A percentile compares a stretch with the other conserved stretches of the same genome.
Conservation (phyloP, 495 filamentous ascomycete genomes). For the Penicilliopsis zonata region DNA sequence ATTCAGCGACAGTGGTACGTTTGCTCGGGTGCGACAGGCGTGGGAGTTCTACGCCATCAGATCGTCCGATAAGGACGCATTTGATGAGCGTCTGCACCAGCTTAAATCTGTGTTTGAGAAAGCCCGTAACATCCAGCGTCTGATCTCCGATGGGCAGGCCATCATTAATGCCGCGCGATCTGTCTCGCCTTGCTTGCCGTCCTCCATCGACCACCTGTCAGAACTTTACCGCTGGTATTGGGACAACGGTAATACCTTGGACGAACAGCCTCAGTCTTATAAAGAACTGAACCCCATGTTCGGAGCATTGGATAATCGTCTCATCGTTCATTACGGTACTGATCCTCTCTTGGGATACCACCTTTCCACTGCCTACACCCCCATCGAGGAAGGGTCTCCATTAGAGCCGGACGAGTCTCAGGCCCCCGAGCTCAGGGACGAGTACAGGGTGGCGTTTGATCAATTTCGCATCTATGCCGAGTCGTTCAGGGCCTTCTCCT, state of each 20-base stretch:
- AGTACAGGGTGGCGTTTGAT: too few relatives aligned
- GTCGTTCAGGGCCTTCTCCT: too few relatives aligned
- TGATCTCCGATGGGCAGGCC: conserved; percentile 1
- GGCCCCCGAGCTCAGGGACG: too few relatives aligned
- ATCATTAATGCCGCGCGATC: conserved; percentile 10
- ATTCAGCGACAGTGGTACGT: conserved; percentile 21
- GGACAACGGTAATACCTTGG: conserved; percentile 19
- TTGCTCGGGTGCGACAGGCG: conserved; percentile 17
- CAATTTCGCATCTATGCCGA: too few relatives aligned
- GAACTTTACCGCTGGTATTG: conserved; percentile 18
- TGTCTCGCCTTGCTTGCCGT: conserved; percentile 9
- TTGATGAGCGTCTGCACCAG: too few relatives aligned
- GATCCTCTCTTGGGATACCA: conserved; percentile 36
- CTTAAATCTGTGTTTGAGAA: conserved; percentile 8
- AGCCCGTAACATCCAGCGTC: conserved; percentile 3
- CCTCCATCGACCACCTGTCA: conserved; percentile 10
- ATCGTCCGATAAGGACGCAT: conserved; percentile 3
- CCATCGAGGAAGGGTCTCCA: too few relatives aligned
- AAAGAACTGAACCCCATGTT: conserved; percentile 24
- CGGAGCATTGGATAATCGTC: conserved; percentile 4
- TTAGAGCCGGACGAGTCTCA: too few relatives aligned
- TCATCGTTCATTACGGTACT: conserved; percentile 26
- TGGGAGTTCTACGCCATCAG: conserved; percentile 22
- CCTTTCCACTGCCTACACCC: conserved; percentile 17
- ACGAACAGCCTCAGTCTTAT: too few relatives aligned